These are phyloP conservation scores for Metarhizium sp. DNA, from an alignment of 2,329 filamentous ascomycete genomes.

Conservation along the genomic window DNA sequence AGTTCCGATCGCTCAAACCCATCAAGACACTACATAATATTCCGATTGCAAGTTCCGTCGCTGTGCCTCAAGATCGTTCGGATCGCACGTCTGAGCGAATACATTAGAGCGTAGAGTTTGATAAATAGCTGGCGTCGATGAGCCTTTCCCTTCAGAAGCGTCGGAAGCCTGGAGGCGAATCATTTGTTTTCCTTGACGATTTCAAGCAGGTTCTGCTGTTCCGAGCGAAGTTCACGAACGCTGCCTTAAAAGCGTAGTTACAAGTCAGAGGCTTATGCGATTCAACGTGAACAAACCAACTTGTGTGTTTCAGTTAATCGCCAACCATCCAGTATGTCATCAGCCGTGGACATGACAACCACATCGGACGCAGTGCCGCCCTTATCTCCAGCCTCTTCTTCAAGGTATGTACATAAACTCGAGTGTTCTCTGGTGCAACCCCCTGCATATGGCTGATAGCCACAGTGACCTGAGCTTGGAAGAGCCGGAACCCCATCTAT, in stretches of 20 bases:
- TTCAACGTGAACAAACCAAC: background rate
- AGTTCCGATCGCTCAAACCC: background rate
- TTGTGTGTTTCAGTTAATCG: background rate
- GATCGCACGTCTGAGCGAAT: background rate
- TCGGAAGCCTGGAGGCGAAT: background rate
- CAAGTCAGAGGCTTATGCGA: background rate
- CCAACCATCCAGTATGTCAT: background rate
- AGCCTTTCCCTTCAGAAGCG: background rate
- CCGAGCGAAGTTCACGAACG: background rate
- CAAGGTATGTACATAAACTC: background rate
- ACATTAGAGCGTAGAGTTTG: background rate
- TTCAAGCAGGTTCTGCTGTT: background rate
- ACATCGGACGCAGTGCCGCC: background rate
- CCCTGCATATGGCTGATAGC: background rate
- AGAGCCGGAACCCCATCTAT: slow-evolving; percentile 6
- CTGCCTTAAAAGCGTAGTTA: background rate
- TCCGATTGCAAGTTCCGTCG: background rate
- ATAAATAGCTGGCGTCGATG: background rate
- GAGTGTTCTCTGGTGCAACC: background rate
- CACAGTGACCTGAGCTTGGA: slow-evolving; percentile 8
- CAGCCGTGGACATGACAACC: background rate
- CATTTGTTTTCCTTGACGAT: background rate
- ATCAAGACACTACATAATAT: background rate
- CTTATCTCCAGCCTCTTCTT: background rate
- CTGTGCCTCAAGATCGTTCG: background rate